Base-by-base conservation (phyloP, 2,329 filamentous ascomycete species). In the Aureobasidium melanogenum region DNA sequence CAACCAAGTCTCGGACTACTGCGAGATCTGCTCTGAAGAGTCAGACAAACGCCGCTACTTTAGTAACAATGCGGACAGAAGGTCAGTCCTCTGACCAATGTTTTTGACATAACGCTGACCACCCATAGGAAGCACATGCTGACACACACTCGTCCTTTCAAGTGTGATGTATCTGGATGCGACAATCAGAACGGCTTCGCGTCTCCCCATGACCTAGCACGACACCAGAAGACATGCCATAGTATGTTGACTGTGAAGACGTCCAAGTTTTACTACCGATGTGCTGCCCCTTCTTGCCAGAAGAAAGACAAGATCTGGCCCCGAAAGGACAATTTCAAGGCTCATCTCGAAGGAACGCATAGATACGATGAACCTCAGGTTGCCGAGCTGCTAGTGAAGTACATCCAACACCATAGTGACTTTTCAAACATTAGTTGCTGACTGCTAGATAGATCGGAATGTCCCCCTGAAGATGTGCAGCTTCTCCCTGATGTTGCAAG, bases 281-380 rank as follows among this genome's bases (percentile, higher is more conserved):
- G 59, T 41, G 59, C 59, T 28, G 48, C 50, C 32, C 48, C 59
- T 10, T 19, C 48, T 46, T 61, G 59, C 22, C 59, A 24, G 15
- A 61, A 55, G 47, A 55, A 46, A 19, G 59, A 61, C 30, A 61
- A 61, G 34, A 47, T 61, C 5, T 61, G 59, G 59, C 48, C 47
- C 28, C 24, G 59, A 2, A 61, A 61, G 14, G 59, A 61, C 39
- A 61, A 61, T 26, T 61, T 61, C 48, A 61, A 61, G 19, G 59
- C 59, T 46, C 59, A 61, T 39, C 48, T 61, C 12, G 59, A 61
- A 30, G 50, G 59, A 7, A 61, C 50, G 26, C 59, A 61, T 19
- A 54, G 52, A 30, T 55, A 46, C 10, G 26, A 60, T 22, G 56
- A 50, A 22, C 14, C 14, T 19, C 19, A 50, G 22, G 46, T 60